These are phyloP conservation scores for Xylaria scruposa DNA, from an alignment of 495 filamentous ascomycete species.

Conservation along the genomic window DNA sequence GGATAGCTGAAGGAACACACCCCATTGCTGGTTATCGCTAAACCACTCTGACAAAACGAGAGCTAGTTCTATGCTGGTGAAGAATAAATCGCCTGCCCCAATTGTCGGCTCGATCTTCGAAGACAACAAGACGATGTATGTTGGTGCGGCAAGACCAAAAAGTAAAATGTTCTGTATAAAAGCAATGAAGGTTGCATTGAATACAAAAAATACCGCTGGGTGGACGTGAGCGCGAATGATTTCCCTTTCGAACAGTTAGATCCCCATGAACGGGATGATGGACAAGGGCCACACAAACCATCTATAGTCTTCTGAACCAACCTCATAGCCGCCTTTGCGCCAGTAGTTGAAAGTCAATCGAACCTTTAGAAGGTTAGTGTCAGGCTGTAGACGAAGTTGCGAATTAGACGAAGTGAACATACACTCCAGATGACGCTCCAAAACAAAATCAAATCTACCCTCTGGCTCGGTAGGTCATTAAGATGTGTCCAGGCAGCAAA, in stretches of 20 bases:
- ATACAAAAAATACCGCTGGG: slow-evolving; percentile 70
- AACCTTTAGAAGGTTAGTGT: slow-evolving; percentile 31
- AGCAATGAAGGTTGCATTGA: slow-evolving; percentile 89
- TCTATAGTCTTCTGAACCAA: slow-evolving; percentile 93
- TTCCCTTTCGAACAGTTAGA: slow-evolving; percentile 40
- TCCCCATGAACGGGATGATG: slow-evolving; percentile 19
- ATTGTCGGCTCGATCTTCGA: slow-evolving; percentile 51
- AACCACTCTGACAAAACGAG: slow-evolving; percentile 78
- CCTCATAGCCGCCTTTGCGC: slow-evolving; percentile 89
- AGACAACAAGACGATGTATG: slow-evolving; percentile 76
- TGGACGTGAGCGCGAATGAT: slow-evolving; percentile 53
- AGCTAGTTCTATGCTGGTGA: slow-evolving; percentile 69
- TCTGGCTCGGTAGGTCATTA: slow-evolving; percentile 70
- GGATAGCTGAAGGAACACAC: slow-evolving; percentile 45
- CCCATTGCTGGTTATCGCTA: slow-evolving; percentile 95
- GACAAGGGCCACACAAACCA: slow-evolving; percentile 58
- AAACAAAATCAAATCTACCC: slow-evolving; percentile 74
- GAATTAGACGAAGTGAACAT: slow-evolving; percentile 42
- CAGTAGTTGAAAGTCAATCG: slow-evolving; percentile 97
- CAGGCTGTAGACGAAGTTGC: background rate
- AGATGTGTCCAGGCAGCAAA: slow-evolving; percentile 81
- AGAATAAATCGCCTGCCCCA: slow-evolving; percentile 67
- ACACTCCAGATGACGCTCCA: slow-evolving; percentile 84
- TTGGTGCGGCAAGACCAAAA: slow-evolving; percentile 76
- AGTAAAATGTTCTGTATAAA: slow-evolving; percentile 83